These are phyloP conservation scores for Onygena corvina DNA, from an alignment of 2,329 filamentous ascomycete species.

Conservation along the genomic window DNA sequence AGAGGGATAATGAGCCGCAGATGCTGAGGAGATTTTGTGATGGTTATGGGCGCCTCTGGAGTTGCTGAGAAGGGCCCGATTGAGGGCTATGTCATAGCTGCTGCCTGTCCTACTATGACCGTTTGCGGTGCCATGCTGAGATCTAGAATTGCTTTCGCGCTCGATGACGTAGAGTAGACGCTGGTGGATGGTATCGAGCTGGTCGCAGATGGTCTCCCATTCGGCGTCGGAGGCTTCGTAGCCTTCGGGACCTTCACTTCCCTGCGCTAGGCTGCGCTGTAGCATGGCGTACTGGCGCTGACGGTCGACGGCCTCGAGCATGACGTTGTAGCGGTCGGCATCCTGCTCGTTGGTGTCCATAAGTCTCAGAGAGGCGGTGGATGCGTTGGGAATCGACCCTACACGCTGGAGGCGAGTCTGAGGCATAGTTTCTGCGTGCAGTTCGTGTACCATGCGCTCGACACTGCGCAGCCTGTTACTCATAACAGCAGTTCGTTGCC, in stretches of 20 bases:
- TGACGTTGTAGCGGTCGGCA: slow-evolving; percentile 12
- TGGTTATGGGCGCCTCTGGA: background rate
- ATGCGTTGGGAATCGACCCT: background rate
- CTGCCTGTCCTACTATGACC: background rate
- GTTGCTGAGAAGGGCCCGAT: background rate
- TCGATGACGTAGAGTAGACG: slow-evolving; percentile 13
- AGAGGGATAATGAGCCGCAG: background rate
- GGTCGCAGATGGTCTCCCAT: slow-evolving; percentile 13
- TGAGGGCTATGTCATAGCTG: slow-evolving; percentile 1
- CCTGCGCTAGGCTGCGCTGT: slow-evolving; percentile 8
- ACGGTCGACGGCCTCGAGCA: slow-evolving; percentile 11
- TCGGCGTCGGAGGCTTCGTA: too few relatives aligned
- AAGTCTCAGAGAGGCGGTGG: background rate
- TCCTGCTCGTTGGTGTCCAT: background rate
- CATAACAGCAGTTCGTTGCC: background rate
- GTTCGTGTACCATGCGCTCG: background rate
- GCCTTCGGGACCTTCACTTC: too few relatives aligned
- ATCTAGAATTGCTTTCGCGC: slow-evolving; percentile 10
- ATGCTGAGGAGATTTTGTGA: background rate
- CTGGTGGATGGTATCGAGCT: slow-evolving; percentile 12
- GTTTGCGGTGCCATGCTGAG: slow-evolving; percentile 11
- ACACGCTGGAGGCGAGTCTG: background rate
- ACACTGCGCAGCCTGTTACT: background rate
- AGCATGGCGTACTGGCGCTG: slow-evolving; percentile 13
- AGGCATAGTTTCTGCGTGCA: background rate